Conservation (phyloP, 2,329 filamentous ascomycete species). For the Monosporascus sp. region DNA sequence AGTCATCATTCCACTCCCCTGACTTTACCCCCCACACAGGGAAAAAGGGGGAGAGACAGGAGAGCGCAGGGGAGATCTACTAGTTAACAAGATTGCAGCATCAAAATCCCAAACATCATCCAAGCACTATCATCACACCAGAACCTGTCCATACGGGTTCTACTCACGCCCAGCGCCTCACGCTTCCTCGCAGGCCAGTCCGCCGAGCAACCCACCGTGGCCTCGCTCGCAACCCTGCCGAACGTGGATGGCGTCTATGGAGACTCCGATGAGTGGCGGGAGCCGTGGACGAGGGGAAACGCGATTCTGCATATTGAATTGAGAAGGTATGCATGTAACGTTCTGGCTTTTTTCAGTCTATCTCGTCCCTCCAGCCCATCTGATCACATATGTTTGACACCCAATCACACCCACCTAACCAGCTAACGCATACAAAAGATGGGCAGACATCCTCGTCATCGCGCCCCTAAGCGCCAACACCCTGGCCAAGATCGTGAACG, state of each 20-base stretch:
- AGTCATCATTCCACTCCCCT: not conserved
- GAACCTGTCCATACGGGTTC: slow-evolving; percentile 71
- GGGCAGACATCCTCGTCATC: slow-evolving; percentile 76
- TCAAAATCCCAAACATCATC: slow-evolving; percentile 70
- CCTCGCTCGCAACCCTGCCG: slow-evolving; percentile 51
- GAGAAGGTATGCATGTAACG: slow-evolving; percentile 41
- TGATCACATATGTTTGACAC: no score
- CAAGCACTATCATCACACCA: slow-evolving; percentile 43
- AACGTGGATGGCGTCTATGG: slow-evolving; percentile 77
- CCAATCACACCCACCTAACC: not conserved
- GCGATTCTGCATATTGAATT: slow-evolving; percentile 88
- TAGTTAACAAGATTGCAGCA: slow-evolving; percentile 57
- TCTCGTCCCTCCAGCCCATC: not conserved
- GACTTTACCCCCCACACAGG: not conserved
- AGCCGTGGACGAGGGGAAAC: slow-evolving; percentile 72
- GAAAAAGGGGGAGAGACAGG: not conserved
- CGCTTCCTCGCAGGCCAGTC: slow-evolving; percentile 74
- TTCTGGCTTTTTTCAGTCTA: not conserved
- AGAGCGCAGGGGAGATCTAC: slow-evolving; percentile 15
- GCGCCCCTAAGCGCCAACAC: slow-evolving; percentile 80
- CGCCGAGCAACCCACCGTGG: slow-evolving; percentile 67
- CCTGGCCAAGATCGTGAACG: slow-evolving; percentile 75
- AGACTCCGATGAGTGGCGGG: slow-evolving; percentile 81
- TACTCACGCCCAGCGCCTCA: slow-evolving; percentile 69
- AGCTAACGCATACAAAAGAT: slow-evolving; percentile 24